Base-by-base conservation (phyloP, 2,329 filamentous ascomycete species). In the Apiospora pterosperma region DNA sequence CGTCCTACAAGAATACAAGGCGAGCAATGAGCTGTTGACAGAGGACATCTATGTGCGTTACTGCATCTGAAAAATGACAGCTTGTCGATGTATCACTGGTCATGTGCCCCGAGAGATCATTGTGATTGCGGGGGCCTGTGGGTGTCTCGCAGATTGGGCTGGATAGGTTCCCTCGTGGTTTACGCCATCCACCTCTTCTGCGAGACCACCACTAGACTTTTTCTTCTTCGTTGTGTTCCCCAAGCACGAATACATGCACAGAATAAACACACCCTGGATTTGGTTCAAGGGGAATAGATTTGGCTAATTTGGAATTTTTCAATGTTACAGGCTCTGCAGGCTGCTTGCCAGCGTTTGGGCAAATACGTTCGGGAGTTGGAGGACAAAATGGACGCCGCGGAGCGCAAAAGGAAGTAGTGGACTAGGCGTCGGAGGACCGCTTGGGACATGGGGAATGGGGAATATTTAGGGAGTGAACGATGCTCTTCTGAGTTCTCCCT, bases 11-110 rank as follows among this genome's bases (percentile, higher is more conserved):
- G 94, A 98, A 79, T 98, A 97, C 84, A 93, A 93, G 81, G 85
- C 93, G 52, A 92, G 93, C 71, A 98, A 97, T 82, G 92, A 97
- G 80, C 86, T 97, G 75, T 83, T 98, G 79, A 95, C 90, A 67
- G 93, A 97, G 80, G 95, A 98, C 80, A 97, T 98, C 77, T 95
- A 95, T 80, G 95, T 97, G 86, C 79, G 92, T 90, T 71, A 75
- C 70, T 79, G 74, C 76, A 77, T 79, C 69, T 80, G 72, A 78
- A 72, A 74, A 31, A 44, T 48, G 67, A 67, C 61, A 62, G 71
- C 59, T 61, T 52, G 65, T 69, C 67, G 65, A 67, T 62, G 65
- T 63, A 67, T 64, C 61, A 63, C 36, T 65, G 67, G 38, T 59
- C 66, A 64, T 65, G 59, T 36, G 36, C 16, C 59, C 52, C 31